phyloP scores from a whole-genome alignment of 2,329 filamentous ascomycete species.

The Talaromyces verruculosus region DNA sequence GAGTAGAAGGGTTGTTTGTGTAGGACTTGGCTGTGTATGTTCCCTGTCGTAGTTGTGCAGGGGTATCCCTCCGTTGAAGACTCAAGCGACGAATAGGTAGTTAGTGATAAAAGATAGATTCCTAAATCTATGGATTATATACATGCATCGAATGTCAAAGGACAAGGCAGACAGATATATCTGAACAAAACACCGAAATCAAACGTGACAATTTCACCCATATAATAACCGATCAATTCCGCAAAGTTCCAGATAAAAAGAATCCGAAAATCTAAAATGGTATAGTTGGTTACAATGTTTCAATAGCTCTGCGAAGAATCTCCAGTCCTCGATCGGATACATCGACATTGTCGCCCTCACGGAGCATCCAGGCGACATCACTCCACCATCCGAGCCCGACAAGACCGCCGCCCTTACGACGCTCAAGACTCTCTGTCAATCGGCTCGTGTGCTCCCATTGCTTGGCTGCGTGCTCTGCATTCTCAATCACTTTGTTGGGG shows the following conservation, averaged over 20 bases:
- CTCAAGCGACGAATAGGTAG: not conserved
- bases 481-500: slow-evolving; percentile 73
- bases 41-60: not conserved
- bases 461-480: slow-evolving; percentile 81
- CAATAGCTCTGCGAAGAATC: slow-evolving; percentile 58
- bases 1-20: not conserved
- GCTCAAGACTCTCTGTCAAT: slow-evolving; percentile 83
- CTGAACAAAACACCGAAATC: slow-evolving; percentile 7
- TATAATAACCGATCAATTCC: not conserved
- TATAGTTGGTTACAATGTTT: slow-evolving; percentile 32
- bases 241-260: not conserved
- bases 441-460: slow-evolving; percentile 95
- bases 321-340: slow-evolving; percentile 55
- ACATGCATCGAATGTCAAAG: not conserved
- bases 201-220: not conserved
- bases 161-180: slow-evolving; percentile 1
- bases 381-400: slow-evolving; percentile 84
- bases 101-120: not conserved
- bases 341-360: slow-evolving; percentile 43
- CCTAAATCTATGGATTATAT: slow-evolving; percentile 5
- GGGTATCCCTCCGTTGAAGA: too few species aligned
- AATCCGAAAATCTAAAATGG: not conserved
- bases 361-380: slow-evolving; percentile 77
- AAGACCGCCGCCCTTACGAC: slow-evolving; percentile 73
- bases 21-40: not conserved